These are phyloP conservation scores for Phytophthora vignae DNA, from an alignment of 352 stramenopile species.

Conservation along the genomic window DNA sequence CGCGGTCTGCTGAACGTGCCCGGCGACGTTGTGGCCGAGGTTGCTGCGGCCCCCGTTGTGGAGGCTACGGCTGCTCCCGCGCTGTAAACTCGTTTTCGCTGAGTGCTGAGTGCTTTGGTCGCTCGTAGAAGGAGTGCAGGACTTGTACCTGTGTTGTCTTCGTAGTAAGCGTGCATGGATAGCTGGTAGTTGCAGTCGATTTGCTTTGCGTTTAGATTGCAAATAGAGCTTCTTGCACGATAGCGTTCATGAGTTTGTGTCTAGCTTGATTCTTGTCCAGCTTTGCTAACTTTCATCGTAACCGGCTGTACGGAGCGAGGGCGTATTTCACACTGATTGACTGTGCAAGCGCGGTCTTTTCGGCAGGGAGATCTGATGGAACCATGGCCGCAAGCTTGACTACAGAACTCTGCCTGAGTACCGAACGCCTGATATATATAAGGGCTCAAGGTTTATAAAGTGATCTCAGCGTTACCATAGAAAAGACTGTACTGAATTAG, in stretches of 20 bases:
- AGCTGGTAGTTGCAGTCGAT: constrained; percentile 39
- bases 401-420: no score
- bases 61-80: constrained; percentile 25
- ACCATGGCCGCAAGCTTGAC: no score
- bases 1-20: constrained; percentile 93
- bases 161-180: constrained; percentile 35
- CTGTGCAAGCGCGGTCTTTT: no score
- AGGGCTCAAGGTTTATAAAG: no score
- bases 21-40: constrained; percentile 33
- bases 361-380: no score
- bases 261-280: background rate
- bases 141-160: constrained; percentile 33
- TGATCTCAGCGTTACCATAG: no score
- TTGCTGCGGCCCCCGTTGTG: constrained; percentile 27
- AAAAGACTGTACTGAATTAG: no score
- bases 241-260: background rate
- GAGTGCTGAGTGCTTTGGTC: constrained; percentile 8
- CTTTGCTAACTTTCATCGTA: no score
- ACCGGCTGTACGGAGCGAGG: no score
- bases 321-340: no score
- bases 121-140: constrained; percentile 23
- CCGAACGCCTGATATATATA: no score
- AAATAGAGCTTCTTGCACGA: constrained; percentile 43
- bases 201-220: constrained; percentile 32
- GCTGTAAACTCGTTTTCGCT: constrained; percentile 38